Percentiles rank a stretch among this genome's conserved stretches.
Conservation (phyloP, 1,284 basidiomycete species). For the Austroboletus novae-zelandiae region DNA sequence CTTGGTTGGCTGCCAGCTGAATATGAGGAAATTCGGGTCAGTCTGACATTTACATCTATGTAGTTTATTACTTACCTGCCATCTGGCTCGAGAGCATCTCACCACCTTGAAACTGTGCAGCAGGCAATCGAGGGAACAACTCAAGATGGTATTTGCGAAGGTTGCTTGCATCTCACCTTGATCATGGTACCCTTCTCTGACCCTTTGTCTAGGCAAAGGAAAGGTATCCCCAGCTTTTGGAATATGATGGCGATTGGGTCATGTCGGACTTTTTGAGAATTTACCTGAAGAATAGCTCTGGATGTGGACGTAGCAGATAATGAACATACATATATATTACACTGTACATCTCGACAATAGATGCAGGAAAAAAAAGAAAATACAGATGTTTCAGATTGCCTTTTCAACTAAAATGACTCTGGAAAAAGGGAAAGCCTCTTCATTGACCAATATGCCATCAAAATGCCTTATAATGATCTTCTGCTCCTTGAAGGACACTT, state of each 20-base stretch:
- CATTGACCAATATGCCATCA: neutral
- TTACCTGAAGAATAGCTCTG: slow-evolving; percentile 11
- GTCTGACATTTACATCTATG: too few relatives aligned
- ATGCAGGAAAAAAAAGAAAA: too few relatives aligned
- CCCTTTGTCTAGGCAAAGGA: neutral
- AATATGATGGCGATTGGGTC: slow-evolving; percentile 9
- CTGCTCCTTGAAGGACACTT: neutral
- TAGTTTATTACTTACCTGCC: too few relatives aligned
- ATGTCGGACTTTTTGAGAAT: slow-evolving; percentile 7
- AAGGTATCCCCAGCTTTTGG: slow-evolving; percentile 4
- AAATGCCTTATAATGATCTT: neutral
- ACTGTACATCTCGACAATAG: too few relatives aligned
- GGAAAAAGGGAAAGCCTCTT: neutral
- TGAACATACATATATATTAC: too few relatives aligned
- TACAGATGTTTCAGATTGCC: too few relatives aligned
- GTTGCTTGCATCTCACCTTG: too few relatives aligned
- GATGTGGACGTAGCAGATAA: too few relatives aligned
- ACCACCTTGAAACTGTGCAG: too few relatives aligned
- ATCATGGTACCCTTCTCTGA: neutral
- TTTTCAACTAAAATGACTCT: neutral
- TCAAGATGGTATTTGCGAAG: too few relatives aligned
- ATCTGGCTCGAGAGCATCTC: too few relatives aligned
- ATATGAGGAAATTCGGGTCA: neutral
- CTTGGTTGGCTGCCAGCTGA: neutral
- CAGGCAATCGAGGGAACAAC: too few relatives aligned